Base-by-base conservation (phyloP, 805 yeast species). In the Ogataea corticis region DNA sequence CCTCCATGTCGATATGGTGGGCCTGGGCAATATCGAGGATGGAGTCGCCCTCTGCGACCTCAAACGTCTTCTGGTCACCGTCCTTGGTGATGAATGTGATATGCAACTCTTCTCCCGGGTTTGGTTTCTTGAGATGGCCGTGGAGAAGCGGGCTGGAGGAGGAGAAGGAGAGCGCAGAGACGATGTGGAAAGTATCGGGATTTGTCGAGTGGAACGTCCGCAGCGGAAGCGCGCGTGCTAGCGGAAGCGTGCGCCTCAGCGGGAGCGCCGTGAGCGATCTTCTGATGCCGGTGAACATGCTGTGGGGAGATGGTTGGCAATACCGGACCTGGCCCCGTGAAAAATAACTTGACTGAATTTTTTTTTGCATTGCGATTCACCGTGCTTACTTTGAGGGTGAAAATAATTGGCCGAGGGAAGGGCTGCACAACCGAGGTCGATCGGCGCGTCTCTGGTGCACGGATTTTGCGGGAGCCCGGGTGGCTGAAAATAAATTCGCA, bases 21-120 rank as follows among this genome's bases (percentile, higher is more conserved):
- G 94, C 95, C 69, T 94, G 98, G 5, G 98, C 99, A 45, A 94
- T 89, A 63, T 94, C 99, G 63, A 94, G 70, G 21, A 94, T 62
- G 30, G 90, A 82, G 62, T 94, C 99, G 12, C 98, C 98, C 56
- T 85, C 96, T 2, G 92, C 84, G 2, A 85, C 98, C 60, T 90
- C 97, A 56, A 78, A 79, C 1, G 86, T 80, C 53, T 80, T 72
- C 62, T 90, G 97, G 34, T 77, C 73, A 4, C 98, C 98, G 50
- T 92, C 97, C 61, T 91, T 90, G 29, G 96, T 82, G 45, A 94
- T 87, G 66, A 89, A 94, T 0, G 97, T 91, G 40, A 92, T 76
- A 50, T 83, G 83, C 28, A 86, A 58, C 63, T 92, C 99, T 70
- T 94, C 96, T 31, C 99, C 99, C 2, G 94, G 87, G 35, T 85